Conservation (phyloP, 2,329 filamentous ascomycete species). For the Claviceps spartinae region DNA sequence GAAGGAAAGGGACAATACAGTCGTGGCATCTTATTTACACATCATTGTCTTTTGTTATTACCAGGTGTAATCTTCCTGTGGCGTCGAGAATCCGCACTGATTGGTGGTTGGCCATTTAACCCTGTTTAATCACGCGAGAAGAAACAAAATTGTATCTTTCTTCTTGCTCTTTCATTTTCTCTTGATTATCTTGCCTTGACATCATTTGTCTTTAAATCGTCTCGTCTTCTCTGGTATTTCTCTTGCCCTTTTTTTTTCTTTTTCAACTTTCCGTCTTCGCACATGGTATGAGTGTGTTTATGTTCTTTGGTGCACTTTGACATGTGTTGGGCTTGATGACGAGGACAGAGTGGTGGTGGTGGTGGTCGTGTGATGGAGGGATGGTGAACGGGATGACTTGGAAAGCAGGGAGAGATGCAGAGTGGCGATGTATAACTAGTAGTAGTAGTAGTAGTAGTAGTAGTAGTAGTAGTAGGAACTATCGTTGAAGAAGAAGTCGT, state of each 20-base stretch:
- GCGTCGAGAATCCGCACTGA: conserved; percentile 10
- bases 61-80: conserved; percentile 9
- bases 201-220: background rate
- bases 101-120: conserved; percentile 30
- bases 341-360: background rate
- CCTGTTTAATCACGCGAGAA: conserved; percentile 40
- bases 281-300: too few species aligned
- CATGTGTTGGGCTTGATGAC: background rate
- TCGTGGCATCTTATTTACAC: conserved; percentile 14
- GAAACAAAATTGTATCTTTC: conserved; percentile 20
- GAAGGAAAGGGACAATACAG: conserved; percentile 4
- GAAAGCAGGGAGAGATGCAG: background rate
- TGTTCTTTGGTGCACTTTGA: too few species aligned
- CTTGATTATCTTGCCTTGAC: background rate
- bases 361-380: background rate
- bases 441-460: too few species aligned
- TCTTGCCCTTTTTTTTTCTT: too few species aligned
- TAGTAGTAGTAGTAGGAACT: too few species aligned
- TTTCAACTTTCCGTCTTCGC: too few species aligned
- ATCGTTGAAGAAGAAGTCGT: too few species aligned
- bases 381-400: background rate
- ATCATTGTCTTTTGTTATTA: conserved; percentile 9
- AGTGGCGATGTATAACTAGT: background rate
- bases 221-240: background rate
- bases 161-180: background rate